Evolutionary conservation across 2,329 filamentous ascomycete genomes (phyloP), one percentile per base, ranked within the genome.

Genomic region (Paracorniculantispora psalliotae): DNA sequence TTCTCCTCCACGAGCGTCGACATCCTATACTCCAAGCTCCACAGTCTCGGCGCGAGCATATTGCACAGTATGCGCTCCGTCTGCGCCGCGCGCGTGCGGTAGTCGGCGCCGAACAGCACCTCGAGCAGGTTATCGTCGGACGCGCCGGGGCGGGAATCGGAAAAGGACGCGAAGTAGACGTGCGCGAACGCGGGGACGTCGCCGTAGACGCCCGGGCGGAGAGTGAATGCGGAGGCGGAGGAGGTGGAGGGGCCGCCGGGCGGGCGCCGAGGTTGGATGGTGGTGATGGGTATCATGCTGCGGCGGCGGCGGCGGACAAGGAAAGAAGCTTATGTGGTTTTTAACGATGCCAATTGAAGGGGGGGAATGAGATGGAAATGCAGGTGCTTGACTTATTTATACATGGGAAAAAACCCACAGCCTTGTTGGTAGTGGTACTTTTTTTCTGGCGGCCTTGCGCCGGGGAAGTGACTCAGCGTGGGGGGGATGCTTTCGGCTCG

Each of bases 11-110:
- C 65, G 6, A 69, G 51, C 46, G 69, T 64, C 19, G 67, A 66
- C 19, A 75, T 66, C 48, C 63, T 37, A 51, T 68, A 74, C 21
- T 71, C 68, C 4, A 65, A 61, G 1, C 67, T 66, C 72, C 72
- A 75, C 60, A 67, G 73, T 28, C 73, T 67, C 21, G 63, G 37
- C 49, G 62, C 59, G 48, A 73, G 73, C 46, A 69, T 63, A 54
- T 69, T 66, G 37, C 57, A 17, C 35, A 71, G 19, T 2, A 60
- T 55, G 21, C 52, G 37, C 13, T 66, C 63, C 21, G 65, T 64
- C 12, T 58, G 55, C 25, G 67, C 2, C 10, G 23, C 8, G 12
- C 19, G 33, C 15, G 5, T 5, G 33, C 26, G 44, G 33, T 19
- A 64, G 49, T 68, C 58, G 23, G 52, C 48, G 53, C 54, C 55